Conservation (phyloP, 805 yeast species). For the Lipomyces starkeyi region DNA sequence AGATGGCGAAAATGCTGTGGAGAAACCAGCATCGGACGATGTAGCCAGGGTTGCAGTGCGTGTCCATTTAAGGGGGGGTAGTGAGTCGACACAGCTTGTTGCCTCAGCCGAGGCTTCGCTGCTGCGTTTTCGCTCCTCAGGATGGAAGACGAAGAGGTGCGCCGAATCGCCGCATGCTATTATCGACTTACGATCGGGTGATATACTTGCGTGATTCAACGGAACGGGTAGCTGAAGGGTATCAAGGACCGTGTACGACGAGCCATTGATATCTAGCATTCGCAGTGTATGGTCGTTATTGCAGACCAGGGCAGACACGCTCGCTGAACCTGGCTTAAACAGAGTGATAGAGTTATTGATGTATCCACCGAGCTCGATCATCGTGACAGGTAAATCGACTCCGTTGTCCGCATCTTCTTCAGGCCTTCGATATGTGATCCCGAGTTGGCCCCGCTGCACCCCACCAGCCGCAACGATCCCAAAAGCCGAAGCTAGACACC, state of each 20-base stretch:
- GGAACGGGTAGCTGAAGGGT: conserved; percentile 64
- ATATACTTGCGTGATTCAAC: conserved; percentile 72
- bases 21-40: conserved; percentile 78
- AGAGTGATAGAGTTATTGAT: conserved; percentile 76
- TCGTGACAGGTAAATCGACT: conserved; percentile 41
- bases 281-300: conserved; percentile 82
- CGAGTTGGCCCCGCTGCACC: conserved; percentile 67
- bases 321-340: conserved; percentile 45
- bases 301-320: conserved; percentile 67
- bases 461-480: conserved; percentile 63
- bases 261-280: conserved; percentile 60
- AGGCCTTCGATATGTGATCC: conserved; percentile 58
- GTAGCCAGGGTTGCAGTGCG: conserved; percentile 56
- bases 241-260: conserved; percentile 53
- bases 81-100: background rate
- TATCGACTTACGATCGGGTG: conserved; percentile 65
- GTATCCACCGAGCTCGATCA: conserved; percentile 73
- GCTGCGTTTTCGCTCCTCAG: conserved; percentile 44
- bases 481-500: conserved; percentile 67
- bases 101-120: background rate
- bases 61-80: conserved; percentile 41
- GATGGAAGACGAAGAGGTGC: conserved; percentile 60
- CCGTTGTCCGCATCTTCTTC: conserved; percentile 7
- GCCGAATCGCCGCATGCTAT: conserved; percentile 81
- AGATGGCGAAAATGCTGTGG: conserved; percentile 77